These are phyloP conservation scores for Naegleria gruberi DNA, from an alignment of 208 protist species.

Conservation along the genomic window DNA sequence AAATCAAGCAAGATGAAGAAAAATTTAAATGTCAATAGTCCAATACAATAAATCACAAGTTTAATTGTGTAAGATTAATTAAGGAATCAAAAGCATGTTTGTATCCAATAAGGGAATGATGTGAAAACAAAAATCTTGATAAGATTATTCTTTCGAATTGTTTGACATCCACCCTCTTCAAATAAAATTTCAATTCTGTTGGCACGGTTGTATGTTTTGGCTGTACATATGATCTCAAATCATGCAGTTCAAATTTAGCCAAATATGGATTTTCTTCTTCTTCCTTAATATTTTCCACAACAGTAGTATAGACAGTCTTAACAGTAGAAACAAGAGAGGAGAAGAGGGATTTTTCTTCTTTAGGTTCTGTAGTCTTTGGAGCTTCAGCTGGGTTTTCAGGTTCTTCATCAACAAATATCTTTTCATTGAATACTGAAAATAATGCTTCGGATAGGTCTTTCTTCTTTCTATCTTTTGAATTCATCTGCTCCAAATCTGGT, in stretches of 20 bases:
- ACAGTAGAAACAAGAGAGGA: not conserved
- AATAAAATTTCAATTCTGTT: not conserved
- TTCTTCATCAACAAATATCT: not conserved
- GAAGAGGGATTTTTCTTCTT: not conserved
- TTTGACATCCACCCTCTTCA: not conserved
- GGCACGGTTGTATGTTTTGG: not conserved
- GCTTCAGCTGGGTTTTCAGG: not conserved
- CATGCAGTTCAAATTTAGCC: not conserved
- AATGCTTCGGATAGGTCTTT: not conserved
- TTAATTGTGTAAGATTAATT: too few species aligned
- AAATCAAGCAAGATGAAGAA: too few species aligned
- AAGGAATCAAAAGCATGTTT: not conserved
- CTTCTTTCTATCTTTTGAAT: not conserved
- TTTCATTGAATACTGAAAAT: not conserved
- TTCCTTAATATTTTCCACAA: not conserved
- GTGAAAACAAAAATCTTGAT: not conserved
- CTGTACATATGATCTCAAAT: not conserved
- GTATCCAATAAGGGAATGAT: not conserved
- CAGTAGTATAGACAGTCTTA: not conserved
- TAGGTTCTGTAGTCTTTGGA: not conserved
- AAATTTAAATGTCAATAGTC: too few species aligned
- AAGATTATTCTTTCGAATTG: not conserved
- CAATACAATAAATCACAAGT: too few species aligned
- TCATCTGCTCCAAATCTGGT: not conserved
- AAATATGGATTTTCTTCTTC: not conserved